Percentiles rank a stretch among this genome's conserved stretches.
These are phyloP conservation scores for Silene uniflora DNA, from an alignment of 148 eudicot species.

Conservation along the genomic window DNA sequence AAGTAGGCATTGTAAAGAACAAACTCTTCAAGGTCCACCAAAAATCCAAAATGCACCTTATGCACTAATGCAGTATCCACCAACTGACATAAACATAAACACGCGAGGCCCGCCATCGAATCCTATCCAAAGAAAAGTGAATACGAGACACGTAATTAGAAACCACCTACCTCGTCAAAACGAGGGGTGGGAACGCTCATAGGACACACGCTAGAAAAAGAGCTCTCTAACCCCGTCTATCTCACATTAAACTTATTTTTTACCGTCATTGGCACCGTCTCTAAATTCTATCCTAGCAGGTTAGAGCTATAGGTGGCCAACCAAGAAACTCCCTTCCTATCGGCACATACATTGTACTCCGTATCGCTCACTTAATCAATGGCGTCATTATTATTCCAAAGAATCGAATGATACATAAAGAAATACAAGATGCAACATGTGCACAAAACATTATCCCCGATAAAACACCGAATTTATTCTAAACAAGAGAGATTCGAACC, in stretches of 20 bases:
- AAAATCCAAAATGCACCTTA: neutral
- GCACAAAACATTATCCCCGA: neutral
- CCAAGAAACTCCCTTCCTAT: no score
- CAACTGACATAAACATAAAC: neutral
- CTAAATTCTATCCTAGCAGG: no score
- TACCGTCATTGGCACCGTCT: no score
- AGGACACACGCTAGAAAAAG: no score
- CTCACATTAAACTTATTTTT: no score
- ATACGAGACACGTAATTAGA: neutral
- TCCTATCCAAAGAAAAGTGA: slow-evolving; percentile 18
- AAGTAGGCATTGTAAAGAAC: neutral
- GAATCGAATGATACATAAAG: no score
- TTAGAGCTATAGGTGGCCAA: no score
- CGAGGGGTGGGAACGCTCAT: neutral
- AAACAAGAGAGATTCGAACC: neutral
- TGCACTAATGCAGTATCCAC: no score
- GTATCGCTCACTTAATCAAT: no score
- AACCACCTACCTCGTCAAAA: neutral
- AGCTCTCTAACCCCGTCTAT: neutral
- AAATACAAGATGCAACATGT: neutral
- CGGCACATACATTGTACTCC: no score
- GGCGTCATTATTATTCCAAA: no score
- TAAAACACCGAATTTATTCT: neutral
- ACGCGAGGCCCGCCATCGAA: slow-evolving; percentile 4
- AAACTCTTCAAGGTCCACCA: slow-evolving; percentile 9